phyloP scores from a whole-genome alignment of 352 stramenopile species.

The Phytophthora ramorum region DNA sequence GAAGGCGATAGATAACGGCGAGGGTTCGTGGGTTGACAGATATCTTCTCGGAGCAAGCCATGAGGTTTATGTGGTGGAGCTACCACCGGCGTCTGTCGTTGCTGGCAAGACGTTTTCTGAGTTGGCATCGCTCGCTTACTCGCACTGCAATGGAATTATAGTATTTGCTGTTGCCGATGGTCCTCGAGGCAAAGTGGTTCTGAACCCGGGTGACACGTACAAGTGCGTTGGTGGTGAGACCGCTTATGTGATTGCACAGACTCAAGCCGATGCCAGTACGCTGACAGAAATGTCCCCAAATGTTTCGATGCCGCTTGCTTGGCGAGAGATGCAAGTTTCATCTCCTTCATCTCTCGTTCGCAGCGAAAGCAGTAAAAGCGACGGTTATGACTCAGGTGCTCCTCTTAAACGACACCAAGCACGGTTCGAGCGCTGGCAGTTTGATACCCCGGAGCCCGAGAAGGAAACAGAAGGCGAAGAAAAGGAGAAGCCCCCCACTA shows the following conservation, averaged over 20 bases:
- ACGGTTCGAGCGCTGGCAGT: conserved; percentile 38
- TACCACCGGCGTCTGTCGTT: conserved; percentile 62
- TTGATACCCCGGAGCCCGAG: conserved; percentile 38
- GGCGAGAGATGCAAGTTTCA: conserved; percentile 40
- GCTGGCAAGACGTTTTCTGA: conserved; percentile 82
- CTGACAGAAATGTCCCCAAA: conserved; percentile 38
- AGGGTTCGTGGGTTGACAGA: conserved; percentile 69
- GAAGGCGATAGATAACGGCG: conserved; percentile 34
- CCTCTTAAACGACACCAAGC: conserved; percentile 37
- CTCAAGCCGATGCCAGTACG: conserved; percentile 42
- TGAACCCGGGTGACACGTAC: conserved; percentile 86
- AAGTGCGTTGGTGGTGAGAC: conserved; percentile 70
- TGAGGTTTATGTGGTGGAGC: conserved; percentile 78
- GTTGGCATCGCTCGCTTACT: conserved; percentile 79
- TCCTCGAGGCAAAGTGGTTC: conserved; percentile 55
- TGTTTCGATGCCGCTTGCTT: conserved; percentile 39
- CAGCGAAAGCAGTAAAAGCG: conserved; percentile 31
- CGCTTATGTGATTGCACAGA: conserved; percentile 80
- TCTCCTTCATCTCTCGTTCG: conserved; percentile 38
- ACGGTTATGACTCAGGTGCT: conserved; percentile 11
- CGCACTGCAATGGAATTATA: conserved; percentile 77
- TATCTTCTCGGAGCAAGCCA: conserved; percentile 81
- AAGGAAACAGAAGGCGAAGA: conserved; percentile 30
- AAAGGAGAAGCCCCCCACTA: conserved; percentile 11
- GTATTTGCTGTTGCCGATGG: conserved; percentile 68